Base-by-base conservation (phyloP, 129 eudicot genomes). In the Tanacetum coccineum region DNA sequence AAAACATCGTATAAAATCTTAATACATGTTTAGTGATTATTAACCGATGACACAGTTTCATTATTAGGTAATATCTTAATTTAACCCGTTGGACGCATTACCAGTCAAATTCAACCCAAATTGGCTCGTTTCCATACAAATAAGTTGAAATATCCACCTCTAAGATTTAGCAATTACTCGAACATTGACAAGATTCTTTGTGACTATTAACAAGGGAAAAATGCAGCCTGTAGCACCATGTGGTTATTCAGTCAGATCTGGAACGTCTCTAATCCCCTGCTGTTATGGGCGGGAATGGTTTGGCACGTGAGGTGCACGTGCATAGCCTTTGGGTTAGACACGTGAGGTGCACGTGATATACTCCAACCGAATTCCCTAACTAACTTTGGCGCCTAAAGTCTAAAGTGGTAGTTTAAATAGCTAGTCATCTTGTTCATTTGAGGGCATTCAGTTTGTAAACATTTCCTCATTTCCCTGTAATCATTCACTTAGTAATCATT, bases 161-260 rank as follows among this genome's bases (percentile, higher is more conserved):
- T 2, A 53, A 53, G 30, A 19, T 13, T 18, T 11, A 44, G 50
- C 21, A 47, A 22, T 48, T 46, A 88, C 91, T 87, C 79, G 78
- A 45, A 82, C 81, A 70, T 82, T 85, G 52, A 70, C 67, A 45
- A 78, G 85, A 88, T 93, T 95, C 81, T 89, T 75, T 26, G 95
- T 79, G 66, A 87, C 99, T 71, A 89, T 76, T 30, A 84, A 22
- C 12, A 87, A 28, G 44, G 99, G 96, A 53, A 89, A 74, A 67
- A 89, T 78, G 39, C 75, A 84, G 66, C 96, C 96, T 66, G 76
- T 59, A 71, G 68, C 75, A 62, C 96, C 96, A 74, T 79, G 84
- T 0, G 99, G 81, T 49, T 70, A 40, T 70, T 84, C 96, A 53
- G 85, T 84, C 86, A 93, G 78, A 72, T 82, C 73, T 80, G 92